phyloP scores from a whole-genome alignment of 2,329 filamentous ascomycete genomes.

The Alternaria ethzedia region DNA sequence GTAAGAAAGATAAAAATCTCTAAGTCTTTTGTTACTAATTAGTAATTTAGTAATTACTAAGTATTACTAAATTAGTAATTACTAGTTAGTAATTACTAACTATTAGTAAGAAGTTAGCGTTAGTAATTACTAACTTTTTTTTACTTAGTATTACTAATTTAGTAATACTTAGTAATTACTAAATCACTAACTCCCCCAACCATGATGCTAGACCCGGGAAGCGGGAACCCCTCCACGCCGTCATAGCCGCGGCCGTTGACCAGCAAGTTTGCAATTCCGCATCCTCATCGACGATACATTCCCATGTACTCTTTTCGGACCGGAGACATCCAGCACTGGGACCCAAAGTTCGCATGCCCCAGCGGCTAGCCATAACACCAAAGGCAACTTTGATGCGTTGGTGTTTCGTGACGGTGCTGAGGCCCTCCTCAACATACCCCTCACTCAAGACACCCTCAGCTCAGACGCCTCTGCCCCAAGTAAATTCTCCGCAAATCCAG shows the following conservation, averaged over 20 bases:
- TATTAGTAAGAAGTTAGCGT: too few relatives aligned
- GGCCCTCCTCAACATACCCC: constrained; percentile 17
- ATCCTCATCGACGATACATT: constrained; percentile 3
- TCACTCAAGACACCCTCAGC: constrained; percentile 28
- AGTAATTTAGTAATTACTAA: too few relatives aligned
- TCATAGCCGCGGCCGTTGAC: constrained; percentile 33
- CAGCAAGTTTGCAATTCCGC: constrained; percentile 10
- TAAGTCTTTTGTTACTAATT: too few relatives aligned
- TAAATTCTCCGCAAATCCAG: constrained; percentile 35
- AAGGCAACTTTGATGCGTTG: not conserved
- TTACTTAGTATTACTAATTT: too few relatives aligned
- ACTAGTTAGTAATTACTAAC: too few relatives aligned
- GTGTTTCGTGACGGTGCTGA: not conserved
- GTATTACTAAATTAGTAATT: too few relatives aligned
- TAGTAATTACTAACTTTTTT: too few relatives aligned
- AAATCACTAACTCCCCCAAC: too few relatives aligned
- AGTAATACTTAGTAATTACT: too few relatives aligned
- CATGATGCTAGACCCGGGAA: too few relatives aligned
- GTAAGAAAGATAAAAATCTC: too few relatives aligned
- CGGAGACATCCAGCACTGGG: constrained; percentile 1
- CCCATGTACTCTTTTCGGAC: constrained; percentile 8
- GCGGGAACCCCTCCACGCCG: constrained; percentile 31
- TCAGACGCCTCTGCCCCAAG: constrained; percentile 3
- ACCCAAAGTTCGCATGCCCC: not conserved
- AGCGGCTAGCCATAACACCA: not conserved